These are phyloP conservation scores for Metroxylon sagu DNA, from an alignment of 176 grass and related monocot genomes.

Conservation along the genomic window DNA sequence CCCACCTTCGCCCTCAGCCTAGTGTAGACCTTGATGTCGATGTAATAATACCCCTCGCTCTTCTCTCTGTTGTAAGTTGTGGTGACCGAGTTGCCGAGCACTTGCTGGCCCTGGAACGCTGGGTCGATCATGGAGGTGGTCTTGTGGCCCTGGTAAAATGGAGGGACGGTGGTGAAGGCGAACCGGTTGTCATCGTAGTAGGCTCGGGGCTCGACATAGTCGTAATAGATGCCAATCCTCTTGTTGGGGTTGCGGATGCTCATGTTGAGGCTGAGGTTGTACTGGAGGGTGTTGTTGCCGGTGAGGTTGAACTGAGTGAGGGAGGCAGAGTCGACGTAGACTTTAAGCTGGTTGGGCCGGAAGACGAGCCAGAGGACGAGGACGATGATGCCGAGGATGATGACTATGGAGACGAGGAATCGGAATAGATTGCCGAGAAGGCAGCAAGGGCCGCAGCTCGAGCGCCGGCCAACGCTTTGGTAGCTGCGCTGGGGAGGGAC, in stretches of 20 bases:
- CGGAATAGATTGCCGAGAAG: constrained; percentile 13
- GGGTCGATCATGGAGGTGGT: constrained; percentile 30
- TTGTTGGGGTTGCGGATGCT: constrained; percentile 22
- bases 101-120: constrained; percentile 10
- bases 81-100: constrained; percentile 5
- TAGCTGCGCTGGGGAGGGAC: constrained; percentile 7
- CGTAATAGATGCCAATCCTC: constrained; percentile 19
- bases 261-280: constrained; percentile 15
- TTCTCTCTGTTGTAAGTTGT: constrained; percentile 50
- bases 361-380: constrained; percentile 17
- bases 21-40: constrained; percentile 44
- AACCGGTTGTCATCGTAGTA: constrained; percentile 8
- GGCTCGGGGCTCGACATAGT: background rate
- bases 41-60: constrained; percentile 44
- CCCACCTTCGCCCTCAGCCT: constrained; percentile 45
- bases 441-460: constrained; percentile 3
- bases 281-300: background rate
- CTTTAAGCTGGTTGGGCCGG: constrained; percentile 13
- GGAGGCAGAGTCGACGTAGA: constrained; percentile 2
- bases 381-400: constrained; percentile 14
- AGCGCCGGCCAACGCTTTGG: constrained; percentile 13
- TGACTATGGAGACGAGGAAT: constrained; percentile 19
- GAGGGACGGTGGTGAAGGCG: background rate
- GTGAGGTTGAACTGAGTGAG: constrained; percentile 14
- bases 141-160: constrained; percentile 32